Evolutionary conservation across 2,329 filamentous ascomycete species (phyloP).

Genomic region (Stemphylium vesicarium): DNA sequence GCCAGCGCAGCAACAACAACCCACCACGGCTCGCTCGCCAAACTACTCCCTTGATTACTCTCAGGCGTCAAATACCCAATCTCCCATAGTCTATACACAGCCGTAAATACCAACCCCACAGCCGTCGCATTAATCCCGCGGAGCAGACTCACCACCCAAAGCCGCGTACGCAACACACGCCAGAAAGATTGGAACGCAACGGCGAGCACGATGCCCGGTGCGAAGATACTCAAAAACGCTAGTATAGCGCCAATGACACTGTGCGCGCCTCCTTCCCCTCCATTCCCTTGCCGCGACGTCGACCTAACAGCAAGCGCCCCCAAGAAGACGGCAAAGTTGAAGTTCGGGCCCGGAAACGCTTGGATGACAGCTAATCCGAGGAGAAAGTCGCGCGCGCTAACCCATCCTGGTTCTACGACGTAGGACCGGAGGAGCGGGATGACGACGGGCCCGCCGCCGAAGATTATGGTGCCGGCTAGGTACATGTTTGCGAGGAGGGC

Average conservation of each 20-base stretch:
- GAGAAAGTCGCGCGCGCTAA: conserved; percentile 72
- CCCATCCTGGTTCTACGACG: conserved; percentile 72
- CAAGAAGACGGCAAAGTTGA: conserved; percentile 59
- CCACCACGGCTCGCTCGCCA: conserved; percentile 54
- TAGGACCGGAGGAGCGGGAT: conserved; percentile 53
- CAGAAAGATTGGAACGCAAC: conserved; percentile 50
- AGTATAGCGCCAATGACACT: conserved; percentile 47
- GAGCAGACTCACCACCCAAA: conserved; percentile 44
- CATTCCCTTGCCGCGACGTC: conserved; percentile 3
- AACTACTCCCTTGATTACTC: conserved; percentile 40
- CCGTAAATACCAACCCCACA: conserved; percentile 53
- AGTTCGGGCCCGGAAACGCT: conserved; percentile 69
- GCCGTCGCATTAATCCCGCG: conserved; percentile 52
- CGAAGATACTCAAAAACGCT: conserved; percentile 51
- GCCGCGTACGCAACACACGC: conserved; percentile 45
- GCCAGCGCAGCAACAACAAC: conserved; percentile 52
- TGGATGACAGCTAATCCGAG: conserved; percentile 75
- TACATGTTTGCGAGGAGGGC: conserved; percentile 75
- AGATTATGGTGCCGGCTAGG: conserved; percentile 69
- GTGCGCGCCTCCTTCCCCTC: conserved; percentile 5
- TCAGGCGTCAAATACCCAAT: conserved; percentile 52
- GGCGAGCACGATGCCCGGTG: conserved; percentile 48
- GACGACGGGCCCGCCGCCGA: conserved; percentile 55
- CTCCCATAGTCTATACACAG: conserved; percentile 54
- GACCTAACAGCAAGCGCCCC: conserved; percentile 48